These are phyloP conservation scores for Torrubiella hemipterigena DNA, from an alignment of 2,329 filamentous ascomycete species.

Conservation along the genomic window DNA sequence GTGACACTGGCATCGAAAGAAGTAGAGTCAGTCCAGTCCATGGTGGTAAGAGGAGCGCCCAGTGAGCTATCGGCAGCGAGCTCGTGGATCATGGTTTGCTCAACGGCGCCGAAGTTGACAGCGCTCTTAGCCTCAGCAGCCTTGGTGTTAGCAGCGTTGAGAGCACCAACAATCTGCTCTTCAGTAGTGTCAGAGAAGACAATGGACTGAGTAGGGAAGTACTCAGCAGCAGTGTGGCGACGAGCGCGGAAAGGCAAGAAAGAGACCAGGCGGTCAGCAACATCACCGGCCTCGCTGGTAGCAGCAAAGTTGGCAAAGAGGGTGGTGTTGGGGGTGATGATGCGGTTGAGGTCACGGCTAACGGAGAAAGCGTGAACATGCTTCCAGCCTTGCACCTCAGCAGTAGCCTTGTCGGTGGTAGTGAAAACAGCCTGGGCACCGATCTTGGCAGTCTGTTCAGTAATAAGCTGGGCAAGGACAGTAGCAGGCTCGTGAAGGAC, in stretches of 20 bases:
- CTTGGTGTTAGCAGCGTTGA: slow-evolving; percentile 2
- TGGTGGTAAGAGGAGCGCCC: slow-evolving; percentile 5
- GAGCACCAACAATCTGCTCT: slow-evolving; percentile 4
- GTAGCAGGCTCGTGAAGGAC: slow-evolving; percentile 6
- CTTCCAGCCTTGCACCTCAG: slow-evolving; percentile 5
- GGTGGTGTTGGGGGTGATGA: slow-evolving; percentile 4
- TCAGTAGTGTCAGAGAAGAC: slow-evolving; percentile 5
- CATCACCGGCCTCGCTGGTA: slow-evolving; percentile 4
- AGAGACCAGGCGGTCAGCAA: slow-evolving; percentile 4
- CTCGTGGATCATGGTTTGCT: slow-evolving; percentile 5
- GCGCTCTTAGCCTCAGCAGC: slow-evolving; percentile 2
- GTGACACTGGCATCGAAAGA: slow-evolving; percentile 5
- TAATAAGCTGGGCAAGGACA: slow-evolving; percentile 3
- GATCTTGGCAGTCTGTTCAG: slow-evolving; percentile 3
- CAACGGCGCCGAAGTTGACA: slow-evolving; percentile 5
- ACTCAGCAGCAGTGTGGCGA: slow-evolving; percentile 5
- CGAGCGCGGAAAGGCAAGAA: slow-evolving; percentile 6
- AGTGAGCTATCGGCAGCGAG: slow-evolving; percentile 3
- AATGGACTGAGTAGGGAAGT: slow-evolving; percentile 4
- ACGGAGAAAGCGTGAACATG: slow-evolving; percentile 5
- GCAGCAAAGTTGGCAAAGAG: slow-evolving; percentile 5
- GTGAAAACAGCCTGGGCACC: slow-evolving; percentile 5
- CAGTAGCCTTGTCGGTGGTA: slow-evolving; percentile 4
- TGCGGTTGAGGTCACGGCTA: slow-evolving; percentile 5
- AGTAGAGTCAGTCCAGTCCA: slow-evolving; percentile 5